phyloP scores from a whole-genome alignment of 176 grass and related monocot genomes.

The Echinochloa phyllopogon region DNA sequence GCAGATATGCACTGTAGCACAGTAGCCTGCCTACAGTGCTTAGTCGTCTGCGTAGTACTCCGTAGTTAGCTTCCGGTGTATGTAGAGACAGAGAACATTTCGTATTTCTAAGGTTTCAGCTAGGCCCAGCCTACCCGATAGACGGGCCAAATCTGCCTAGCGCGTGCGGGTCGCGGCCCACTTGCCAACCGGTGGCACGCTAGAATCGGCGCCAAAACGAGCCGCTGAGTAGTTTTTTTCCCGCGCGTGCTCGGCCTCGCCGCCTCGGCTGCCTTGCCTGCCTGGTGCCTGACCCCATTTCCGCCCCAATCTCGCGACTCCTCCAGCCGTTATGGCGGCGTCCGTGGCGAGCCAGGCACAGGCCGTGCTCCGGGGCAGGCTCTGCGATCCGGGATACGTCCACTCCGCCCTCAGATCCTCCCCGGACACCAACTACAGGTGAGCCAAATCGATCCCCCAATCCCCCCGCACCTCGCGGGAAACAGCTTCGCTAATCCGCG shows the following conservation, averaged over 20 bases:
- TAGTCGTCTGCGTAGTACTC: too few species aligned
- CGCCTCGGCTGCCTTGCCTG: not conserved
- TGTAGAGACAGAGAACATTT: too few species aligned
- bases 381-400: conserved; percentile 68
- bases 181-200: not conserved
- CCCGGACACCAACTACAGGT: conserved; percentile 81
- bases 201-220: conserved; percentile 5
- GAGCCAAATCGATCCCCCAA: not conserved
- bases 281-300: not conserved
- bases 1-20: too few species aligned
- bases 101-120: too few species aligned
- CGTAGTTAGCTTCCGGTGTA: too few species aligned
- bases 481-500: not conserved
- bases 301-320: not conserved
- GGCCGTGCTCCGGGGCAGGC: conserved; percentile 55
- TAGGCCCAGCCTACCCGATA: too few species aligned
- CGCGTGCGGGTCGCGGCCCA: too few species aligned
- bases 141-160: too few species aligned
- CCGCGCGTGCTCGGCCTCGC: conserved; percentile 3
- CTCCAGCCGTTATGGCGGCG: conserved; percentile 18
- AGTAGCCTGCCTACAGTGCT: too few species aligned
- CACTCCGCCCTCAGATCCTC: conserved; percentile 66
- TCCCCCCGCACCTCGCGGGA: not conserved
- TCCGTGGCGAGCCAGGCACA: conserved; percentile 54
- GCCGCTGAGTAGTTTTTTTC: not conserved